Evolutionary conservation across 306 rosid genomes (phyloP).

Genomic region (Styphnolobium japonicum): DNA sequence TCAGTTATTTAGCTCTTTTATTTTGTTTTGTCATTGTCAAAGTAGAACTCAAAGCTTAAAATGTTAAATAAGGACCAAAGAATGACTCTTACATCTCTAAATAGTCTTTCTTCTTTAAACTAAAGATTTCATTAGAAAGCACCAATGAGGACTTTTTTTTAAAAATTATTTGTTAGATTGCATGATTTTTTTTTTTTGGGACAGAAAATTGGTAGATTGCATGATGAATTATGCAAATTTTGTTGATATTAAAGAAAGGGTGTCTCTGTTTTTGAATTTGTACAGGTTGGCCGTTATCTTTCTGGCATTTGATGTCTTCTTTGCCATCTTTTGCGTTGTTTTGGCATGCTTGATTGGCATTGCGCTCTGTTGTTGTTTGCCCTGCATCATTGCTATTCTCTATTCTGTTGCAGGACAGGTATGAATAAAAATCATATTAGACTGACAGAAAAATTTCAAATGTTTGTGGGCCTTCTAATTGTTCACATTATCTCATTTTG

Average conservation of each 20-base stretch:
- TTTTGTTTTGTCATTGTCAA: neutral
- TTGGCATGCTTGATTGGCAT: constrained; percentile 97
- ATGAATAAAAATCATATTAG: constrained; percentile 25
- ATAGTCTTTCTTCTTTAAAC: neutral
- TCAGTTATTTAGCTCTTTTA: neutral
- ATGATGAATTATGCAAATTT: neutral
- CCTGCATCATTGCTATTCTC: constrained; percentile 96
- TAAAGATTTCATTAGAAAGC: neutral
- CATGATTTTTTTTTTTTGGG: neutral
- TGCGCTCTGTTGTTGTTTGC: constrained; percentile 98
- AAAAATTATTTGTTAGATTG: too few relatives aligned
- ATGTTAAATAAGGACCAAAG: neutral
- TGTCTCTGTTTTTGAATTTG: constrained; percentile 34
- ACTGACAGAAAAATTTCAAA: constrained; percentile 5
- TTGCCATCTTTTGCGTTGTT: constrained; percentile 95
- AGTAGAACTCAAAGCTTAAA: neutral
- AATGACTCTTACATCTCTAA: neutral
- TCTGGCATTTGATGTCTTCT: constrained; percentile 94
- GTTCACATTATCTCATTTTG: constrained; percentile 21
- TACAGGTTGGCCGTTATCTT: constrained; percentile 95
- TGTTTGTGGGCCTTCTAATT: constrained; percentile 21
- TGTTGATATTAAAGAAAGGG: constrained; percentile 7
- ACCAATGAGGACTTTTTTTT: neutral
- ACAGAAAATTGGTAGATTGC: neutral
- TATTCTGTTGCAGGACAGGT: constrained; percentile 98